Percentiles rank a stretch among this genome's conserved stretches.
Evolutionary conservation across 1,139 yeast genomes (phyloP).

Genomic region (Casaregolazyma suthepensis): DNA sequence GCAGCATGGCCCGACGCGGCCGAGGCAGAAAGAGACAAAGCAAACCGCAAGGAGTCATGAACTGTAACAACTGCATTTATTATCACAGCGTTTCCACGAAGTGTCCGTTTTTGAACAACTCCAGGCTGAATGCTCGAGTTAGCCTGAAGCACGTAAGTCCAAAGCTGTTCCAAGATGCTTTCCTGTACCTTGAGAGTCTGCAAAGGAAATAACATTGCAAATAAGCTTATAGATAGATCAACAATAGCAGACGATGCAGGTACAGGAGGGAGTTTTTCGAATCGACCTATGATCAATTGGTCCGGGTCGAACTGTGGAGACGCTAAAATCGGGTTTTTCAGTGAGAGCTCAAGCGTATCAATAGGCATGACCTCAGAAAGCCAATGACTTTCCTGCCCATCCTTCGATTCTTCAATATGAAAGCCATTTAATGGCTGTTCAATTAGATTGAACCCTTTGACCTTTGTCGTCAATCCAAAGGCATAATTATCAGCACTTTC

Average conservation of each 20-base stretch:
- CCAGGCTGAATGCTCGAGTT: slow-evolving; percentile 13
- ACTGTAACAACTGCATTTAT: slow-evolving; percentile 61
- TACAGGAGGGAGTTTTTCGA: slow-evolving; percentile 9
- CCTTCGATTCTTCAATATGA: slow-evolving; percentile 14
- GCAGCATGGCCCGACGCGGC: slow-evolving; percentile 8
- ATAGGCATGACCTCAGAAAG: slow-evolving; percentile 23
- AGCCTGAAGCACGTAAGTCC: slow-evolving; percentile 39
- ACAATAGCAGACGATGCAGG: slow-evolving; percentile 47
- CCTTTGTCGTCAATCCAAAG: slow-evolving; percentile 31
- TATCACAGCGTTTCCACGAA: slow-evolving; percentile 41
- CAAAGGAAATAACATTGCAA: slow-evolving; percentile 63
- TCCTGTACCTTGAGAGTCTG: slow-evolving; percentile 79
- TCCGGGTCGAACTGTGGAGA: slow-evolving; percentile 28
- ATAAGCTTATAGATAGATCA: slow-evolving; percentile 72
- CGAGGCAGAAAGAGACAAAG: slow-evolving; percentile 11
- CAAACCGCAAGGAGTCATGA: slow-evolving; percentile 45
- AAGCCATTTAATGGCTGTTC: slow-evolving; percentile 14
- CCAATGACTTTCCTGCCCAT: slow-evolving; percentile 26
- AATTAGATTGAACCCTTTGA: slow-evolving; percentile 21
- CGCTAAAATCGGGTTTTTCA: slow-evolving; percentile 21
- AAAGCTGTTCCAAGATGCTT: slow-evolving; percentile 73
- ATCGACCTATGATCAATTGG: slow-evolving; percentile 12
- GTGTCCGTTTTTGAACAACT: slow-evolving; percentile 28
- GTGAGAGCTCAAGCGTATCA: slow-evolving; percentile 19
- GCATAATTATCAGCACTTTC: slow-evolving; percentile 32